Conservation (phyloP, 2,329 filamentous ascomycete genomes). For the Setomelanomma holmii region DNA sequence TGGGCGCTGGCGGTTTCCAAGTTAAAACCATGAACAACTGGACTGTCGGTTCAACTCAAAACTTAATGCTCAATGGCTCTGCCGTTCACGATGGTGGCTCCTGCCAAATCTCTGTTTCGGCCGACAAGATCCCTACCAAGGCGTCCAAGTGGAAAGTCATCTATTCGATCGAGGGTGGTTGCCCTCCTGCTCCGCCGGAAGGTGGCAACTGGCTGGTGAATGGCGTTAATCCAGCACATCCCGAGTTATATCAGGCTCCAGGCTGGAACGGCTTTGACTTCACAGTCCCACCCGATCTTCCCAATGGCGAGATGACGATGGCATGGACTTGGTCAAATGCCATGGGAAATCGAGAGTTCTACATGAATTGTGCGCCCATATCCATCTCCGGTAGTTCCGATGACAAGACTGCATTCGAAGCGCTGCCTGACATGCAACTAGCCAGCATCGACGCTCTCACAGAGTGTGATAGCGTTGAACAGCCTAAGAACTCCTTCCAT, state of each 20-base stretch:
- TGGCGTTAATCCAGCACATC: not conserved
- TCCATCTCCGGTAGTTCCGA: slow-evolving; percentile 63
- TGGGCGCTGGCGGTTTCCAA: slow-evolving; percentile 41
- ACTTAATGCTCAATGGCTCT: slow-evolving; percentile 71
- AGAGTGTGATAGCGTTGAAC: slow-evolving; percentile 57
- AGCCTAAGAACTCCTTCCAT: slow-evolving; percentile 45
- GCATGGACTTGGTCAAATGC: slow-evolving; percentile 95
- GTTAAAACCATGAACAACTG: slow-evolving; percentile 60
- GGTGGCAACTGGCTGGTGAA: slow-evolving; percentile 13
- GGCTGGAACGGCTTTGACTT: slow-evolving; percentile 64
- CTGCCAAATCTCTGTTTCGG: slow-evolving; percentile 84
- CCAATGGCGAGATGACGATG: slow-evolving; percentile 75
- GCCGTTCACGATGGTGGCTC: slow-evolving; percentile 89
- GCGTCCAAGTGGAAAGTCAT: slow-evolving; percentile 84
- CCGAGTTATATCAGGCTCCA: not conserved
- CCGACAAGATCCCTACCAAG: slow-evolving; percentile 72
- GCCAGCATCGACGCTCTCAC: slow-evolving; percentile 64
- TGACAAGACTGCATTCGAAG: slow-evolving; percentile 60
- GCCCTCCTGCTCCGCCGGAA: slow-evolving; percentile 65
- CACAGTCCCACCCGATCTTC: slow-evolving; percentile 74
- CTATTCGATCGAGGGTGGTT: slow-evolving; percentile 85
- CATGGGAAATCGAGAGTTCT: slow-evolving; percentile 89
- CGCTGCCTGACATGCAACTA: slow-evolving; percentile 75
- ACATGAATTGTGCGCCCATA: slow-evolving; percentile 91
- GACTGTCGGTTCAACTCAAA: slow-evolving; percentile 65